Evolutionary conservation across 495 filamentous ascomycete species (phyloP).

Genomic region (Aspergillus mulundensis): DNA sequence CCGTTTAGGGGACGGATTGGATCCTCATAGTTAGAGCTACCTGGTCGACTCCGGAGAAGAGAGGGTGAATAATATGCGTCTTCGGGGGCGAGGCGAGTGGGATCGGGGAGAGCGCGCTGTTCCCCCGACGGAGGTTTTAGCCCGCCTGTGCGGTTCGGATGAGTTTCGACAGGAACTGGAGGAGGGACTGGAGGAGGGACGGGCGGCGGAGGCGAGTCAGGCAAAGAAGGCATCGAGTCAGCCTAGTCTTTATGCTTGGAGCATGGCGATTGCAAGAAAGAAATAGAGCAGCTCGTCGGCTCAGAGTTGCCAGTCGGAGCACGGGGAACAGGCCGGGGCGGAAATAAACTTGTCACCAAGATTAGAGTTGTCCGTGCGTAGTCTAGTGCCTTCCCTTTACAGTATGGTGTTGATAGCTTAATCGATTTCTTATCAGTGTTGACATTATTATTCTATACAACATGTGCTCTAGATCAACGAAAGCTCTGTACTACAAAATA

Average conservation of each 20-base stretch:
- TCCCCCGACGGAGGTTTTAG: slow-evolving; percentile 34
- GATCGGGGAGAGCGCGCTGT: slow-evolving; percentile 48
- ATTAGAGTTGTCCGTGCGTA: background rate
- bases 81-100: slow-evolving; percentile 70
- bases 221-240: slow-evolving; percentile 41
- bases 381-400: slow-evolving; percentile 9
- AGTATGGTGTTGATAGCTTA: background rate
- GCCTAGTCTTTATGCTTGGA: slow-evolving; percentile 24
- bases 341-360: background rate
- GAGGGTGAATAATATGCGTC: slow-evolving; percentile 69
- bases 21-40: slow-evolving; percentile 40
- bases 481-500: background rate
- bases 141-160: slow-evolving; percentile 37
- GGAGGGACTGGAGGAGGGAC: slow-evolving; percentile 41
- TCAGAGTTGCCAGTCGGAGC: background rate
- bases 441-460: background rate
- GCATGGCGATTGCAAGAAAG: slow-evolving; percentile 23
- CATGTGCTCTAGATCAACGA: background rate
- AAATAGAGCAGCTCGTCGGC: background rate
- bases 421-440: background rate
- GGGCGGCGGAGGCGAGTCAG: slow-evolving; percentile 27
- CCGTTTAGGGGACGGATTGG: slow-evolving; percentile 30
- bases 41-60: slow-evolving; percentile 51
- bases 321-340: background rate
- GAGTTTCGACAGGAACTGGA: slow-evolving; percentile 43